Evolutionary conservation across 2,329 filamentous ascomycete genomes (phyloP), one percentile per base, ranked within the genome.

Genomic region (Ophiocordyceps camponoti-floridani): DNA sequence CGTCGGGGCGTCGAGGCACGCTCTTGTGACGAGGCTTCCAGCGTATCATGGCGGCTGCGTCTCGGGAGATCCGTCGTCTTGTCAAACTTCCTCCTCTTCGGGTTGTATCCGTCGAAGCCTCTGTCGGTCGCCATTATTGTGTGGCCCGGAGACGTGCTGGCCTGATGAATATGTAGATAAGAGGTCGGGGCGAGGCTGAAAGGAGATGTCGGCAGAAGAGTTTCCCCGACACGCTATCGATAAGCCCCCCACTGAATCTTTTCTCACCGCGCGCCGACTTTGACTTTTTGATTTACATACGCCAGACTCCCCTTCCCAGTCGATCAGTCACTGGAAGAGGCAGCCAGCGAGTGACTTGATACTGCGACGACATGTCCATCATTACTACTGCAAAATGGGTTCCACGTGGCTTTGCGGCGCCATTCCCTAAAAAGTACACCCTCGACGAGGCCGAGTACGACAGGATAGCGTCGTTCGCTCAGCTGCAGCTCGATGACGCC

Each of bases 401-500:
- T 57, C 79, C 80, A 54, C 75, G 82, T 47, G 82, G 82, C 44
- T 83, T 82, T 55, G 80, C 82, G 45, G 82, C 83, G 42, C 79
- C 79, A 43, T 85, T 86, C 53, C 82, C 82, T 14, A 71, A 73
- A 38, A 84, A 83, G 60, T 84, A 84, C 58, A 75, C 79, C 47
- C 76, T 87, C 46, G 77, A 86, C 61, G 82, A 87, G 58, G 70
- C 73, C 50, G 82, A 87, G 60, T 84, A 83, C 55, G 73, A 77
- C 56, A 75, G 83, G 55, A 87, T 87, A 65, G 80, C 81, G 14
- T 72, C 74, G 56, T 69, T 87, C 50, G 82, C 82, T 28, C 79
- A 82, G 61, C 67, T 85, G 49, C 82, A 94, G 64, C 74, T 95
- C 30, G 85, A 95, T 57, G 91, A 96, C 63, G 91, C 91, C 26